These are phyloP conservation scores for Citrus sp. DNA, from an alignment of 345 rosid genomes.

Conservation along the genomic window DNA sequence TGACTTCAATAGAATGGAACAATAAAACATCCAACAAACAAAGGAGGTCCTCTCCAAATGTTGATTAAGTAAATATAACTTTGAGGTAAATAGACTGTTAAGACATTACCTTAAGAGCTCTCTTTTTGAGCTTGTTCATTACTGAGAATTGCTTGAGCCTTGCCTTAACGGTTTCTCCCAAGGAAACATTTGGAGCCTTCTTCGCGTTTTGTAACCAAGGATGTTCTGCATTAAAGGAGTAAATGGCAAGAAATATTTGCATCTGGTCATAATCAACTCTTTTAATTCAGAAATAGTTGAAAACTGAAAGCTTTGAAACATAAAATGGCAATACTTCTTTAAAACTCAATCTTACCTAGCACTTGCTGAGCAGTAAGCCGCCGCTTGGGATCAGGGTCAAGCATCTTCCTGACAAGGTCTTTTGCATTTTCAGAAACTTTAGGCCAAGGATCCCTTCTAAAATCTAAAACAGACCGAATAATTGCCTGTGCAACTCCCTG, in stretches of 20 bases:
- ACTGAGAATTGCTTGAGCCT: conserved; percentile 93
- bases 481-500: conserved; percentile 98
- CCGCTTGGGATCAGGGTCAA: conserved; percentile 77
- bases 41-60: not conserved
- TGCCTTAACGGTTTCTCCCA: conserved; percentile 95
- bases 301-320: not conserved
- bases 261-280: not conserved
- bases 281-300: not conserved
- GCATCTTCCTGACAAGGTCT: conserved; percentile 92
- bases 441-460: conserved; percentile 99
- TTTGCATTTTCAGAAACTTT: conserved; percentile 86
- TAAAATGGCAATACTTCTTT: not conserved
- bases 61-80: not conserved
- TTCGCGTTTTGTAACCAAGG: conserved; percentile 93
- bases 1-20: not conserved
- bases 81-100: not conserved
- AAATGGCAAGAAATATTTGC: conserved; percentile 6
- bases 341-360: conserved; percentile 49
- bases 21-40: not conserved
- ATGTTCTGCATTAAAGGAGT: conserved; percentile 56
- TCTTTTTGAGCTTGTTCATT: conserved; percentile 98
- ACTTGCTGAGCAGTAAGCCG: conserved; percentile 97
- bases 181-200: conserved; percentile 86
- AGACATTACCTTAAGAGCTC: conserved; percentile 84
- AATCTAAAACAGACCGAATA: conserved; percentile 70